Evolutionary conservation across 2,329 filamentous ascomycete species (phyloP), one percentile per base, ranked within the genome.

Genomic region (Trichoderma citrinoviride): DNA sequence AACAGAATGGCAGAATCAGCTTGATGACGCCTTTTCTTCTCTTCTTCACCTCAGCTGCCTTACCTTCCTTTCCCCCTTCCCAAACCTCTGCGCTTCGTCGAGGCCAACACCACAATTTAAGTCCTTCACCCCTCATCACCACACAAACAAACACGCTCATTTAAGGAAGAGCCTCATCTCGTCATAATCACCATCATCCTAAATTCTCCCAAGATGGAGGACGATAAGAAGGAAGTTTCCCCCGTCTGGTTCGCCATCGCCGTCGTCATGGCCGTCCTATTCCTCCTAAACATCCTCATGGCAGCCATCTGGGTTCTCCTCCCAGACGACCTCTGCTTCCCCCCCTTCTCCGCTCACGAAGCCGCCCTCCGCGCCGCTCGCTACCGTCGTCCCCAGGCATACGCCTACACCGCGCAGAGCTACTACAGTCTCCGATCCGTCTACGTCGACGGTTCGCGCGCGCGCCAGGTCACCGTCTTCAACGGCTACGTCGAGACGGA

Each of bases 251-350:
- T 71, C 2, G 52, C 62, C 52, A 49, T 49, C 21, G 60, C 66
- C 60, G 61, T 71, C 27, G 40, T 52, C 12, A 37, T 54, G 2
- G 21, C 66, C 23, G 55, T 70, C 8, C 27, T 54, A 3, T 37
- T 70, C 40, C 37, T 62, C 21, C 61, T 71, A 5, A 54, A 66
- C 25, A 7, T 70, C 19, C 58, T 63, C 60, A 64, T 65, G 5
- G 27, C 64, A 1, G 12, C 61, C 5, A 47, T 27, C 15, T 64
- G 44, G 15, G 41, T 55, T 14, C 44, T 50, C n/a, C 37, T 52
- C 7, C 58, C 58, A 19, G 44, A 44, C n/a, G 58, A 53, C 19
- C 33, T 37, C 10, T 62, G 58, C 37, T 53, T 37, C 53, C 7
- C 29, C 19, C 33, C 47, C 23, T 25, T 17, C n/a, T 46, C 25